Evolutionary conservation across 352 stramenopile genomes (phyloP).

Genomic region (Discostella stelligera): DNA sequence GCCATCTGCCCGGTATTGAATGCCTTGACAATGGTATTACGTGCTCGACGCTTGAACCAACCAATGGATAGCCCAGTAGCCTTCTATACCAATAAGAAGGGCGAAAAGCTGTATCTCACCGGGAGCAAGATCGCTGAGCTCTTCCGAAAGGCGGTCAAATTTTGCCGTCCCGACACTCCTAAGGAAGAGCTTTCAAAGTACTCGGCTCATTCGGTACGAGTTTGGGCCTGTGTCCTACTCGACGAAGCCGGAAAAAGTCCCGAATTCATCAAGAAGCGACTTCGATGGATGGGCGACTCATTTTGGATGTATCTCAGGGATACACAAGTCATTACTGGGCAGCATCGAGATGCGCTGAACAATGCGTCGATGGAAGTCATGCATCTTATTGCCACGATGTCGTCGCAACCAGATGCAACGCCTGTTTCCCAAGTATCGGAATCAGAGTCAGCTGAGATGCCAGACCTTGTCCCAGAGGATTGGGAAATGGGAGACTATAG

Average conservation of each 20-base stretch:
- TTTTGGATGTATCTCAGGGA: slow-evolving; percentile 21
- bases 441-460: no score
- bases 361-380: background rate
- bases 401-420: no score
- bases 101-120: slow-evolving; percentile 3
- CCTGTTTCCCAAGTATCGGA: no score
- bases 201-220: slow-evolving; percentile 15
- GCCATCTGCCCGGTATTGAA: background rate
- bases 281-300: slow-evolving; percentile 16
- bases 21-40: slow-evolving; percentile 4
- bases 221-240: slow-evolving; percentile 19
- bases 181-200: background rate
- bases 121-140: background rate
- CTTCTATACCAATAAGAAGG: slow-evolving; percentile 5
- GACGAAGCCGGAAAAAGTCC: slow-evolving; percentile 10
- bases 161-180: background rate
- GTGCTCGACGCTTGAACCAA: background rate
- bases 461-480: background rate
- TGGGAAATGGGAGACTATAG: background rate
- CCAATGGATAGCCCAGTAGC: background rate
- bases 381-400: background rate
- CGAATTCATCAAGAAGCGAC: slow-evolving; percentile 13
- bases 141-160: background rate
- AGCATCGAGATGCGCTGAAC: background rate
- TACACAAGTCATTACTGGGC: background rate